Percentiles rank a stretch among this genome's conserved stretches.
These are phyloP conservation scores for Leccinellum rugosiceps DNA, from an alignment of 768 basidiomycete genomes.

Conservation along the genomic window DNA sequence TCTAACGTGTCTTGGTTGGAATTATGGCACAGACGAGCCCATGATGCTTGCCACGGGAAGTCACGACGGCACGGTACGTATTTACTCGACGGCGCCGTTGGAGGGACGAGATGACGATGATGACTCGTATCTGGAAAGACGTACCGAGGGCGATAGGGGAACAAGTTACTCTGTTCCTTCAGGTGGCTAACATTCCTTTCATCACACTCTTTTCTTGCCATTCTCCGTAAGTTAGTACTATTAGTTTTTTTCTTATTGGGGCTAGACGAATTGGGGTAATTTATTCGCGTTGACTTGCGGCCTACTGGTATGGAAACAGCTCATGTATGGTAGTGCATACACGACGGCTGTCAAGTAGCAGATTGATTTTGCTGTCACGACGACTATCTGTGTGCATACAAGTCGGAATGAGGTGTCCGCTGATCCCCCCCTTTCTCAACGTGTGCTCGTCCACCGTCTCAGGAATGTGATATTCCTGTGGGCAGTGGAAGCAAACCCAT, in stretches of 20 bases:
- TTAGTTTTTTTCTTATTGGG: conserved; percentile 13
- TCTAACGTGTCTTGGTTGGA: conserved; percentile 81
- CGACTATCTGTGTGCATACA: not conserved
- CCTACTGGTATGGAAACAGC: conserved; percentile 22
- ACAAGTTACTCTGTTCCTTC: conserved; percentile 28
- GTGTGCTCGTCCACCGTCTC: conserved; percentile 13
- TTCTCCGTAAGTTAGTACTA: conserved; percentile 3
- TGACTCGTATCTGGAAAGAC: conserved; percentile 23
- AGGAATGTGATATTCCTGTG: conserved; percentile 12
- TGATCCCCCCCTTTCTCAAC: conserved; percentile 11
- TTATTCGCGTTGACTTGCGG: conserved; percentile 20
- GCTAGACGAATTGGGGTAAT: conserved; percentile 14
- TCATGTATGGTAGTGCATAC: conserved; percentile 28
- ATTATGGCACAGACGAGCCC: conserved; percentile 51
- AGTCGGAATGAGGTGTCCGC: not conserved
- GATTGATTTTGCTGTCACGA: not conserved
- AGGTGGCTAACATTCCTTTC: conserved; percentile 18
- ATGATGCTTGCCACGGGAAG: conserved; percentile 68
- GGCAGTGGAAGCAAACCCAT: conserved; percentile 26
- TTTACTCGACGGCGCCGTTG: conserved; percentile 56
- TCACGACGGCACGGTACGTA: conserved; percentile 70
- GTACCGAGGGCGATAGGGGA: conserved; percentile 20
- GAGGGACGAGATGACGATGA: conserved; percentile 25
- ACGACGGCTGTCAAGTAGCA: conserved; percentile 10
- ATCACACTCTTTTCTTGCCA: conserved; percentile 1